Evolutionary conservation across 176 grass and related monocot genomes (phyloP).

Genomic region (Leersia perrieri): DNA sequence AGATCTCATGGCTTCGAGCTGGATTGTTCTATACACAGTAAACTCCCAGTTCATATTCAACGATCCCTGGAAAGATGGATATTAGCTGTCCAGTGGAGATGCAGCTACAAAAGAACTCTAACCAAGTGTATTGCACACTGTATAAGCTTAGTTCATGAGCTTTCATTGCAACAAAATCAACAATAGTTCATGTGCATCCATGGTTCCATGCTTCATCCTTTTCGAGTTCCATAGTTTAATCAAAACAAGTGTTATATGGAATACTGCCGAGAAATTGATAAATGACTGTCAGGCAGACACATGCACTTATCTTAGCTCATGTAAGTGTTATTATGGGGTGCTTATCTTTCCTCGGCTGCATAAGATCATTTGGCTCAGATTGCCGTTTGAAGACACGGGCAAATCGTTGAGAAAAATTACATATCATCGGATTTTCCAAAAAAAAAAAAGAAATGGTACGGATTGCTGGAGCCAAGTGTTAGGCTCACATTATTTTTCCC

Average conservation of each 20-base stretch:
- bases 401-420: no score
- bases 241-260: not conserved
- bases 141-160: constrained; percentile 41
- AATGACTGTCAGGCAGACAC: not conserved
- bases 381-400: no score
- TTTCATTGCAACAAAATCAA: constrained; percentile 40
- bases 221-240: not conserved
- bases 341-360: no score
- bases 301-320: no score
- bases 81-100: constrained; percentile 82
- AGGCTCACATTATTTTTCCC: no score
- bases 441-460: no score
- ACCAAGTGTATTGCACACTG: constrained; percentile 62
- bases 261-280: not conserved
- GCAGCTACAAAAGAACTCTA: constrained; percentile 62
- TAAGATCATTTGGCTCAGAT: no score
- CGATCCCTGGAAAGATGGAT: constrained; percentile 74
- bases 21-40: constrained; percentile 28
- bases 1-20: constrained; percentile 37
- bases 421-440: no score
- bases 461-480: no score
- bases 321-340: no score
- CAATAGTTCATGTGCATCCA: not conserved
- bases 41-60: constrained; percentile 34
- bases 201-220: not conserved